These are phyloP conservation scores for Uronychia binucleata DNA, from an alignment of 73 alveolate genomes.

Conservation along the genomic window DNA sequence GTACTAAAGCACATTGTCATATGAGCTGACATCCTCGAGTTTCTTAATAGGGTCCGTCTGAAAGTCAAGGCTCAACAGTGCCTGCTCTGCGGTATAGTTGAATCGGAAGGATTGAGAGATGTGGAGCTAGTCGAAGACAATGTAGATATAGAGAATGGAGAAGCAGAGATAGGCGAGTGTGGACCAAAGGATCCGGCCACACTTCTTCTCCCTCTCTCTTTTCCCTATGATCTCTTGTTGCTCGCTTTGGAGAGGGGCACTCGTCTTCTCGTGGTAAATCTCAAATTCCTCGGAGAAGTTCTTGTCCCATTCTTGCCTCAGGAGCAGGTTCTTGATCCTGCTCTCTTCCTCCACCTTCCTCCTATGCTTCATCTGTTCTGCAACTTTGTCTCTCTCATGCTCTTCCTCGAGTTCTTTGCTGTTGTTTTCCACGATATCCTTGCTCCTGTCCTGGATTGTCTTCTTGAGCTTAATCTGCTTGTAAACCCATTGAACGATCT, in stretches of 20 bases:
- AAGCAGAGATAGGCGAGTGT: constrained; percentile 35
- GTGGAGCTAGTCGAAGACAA: constrained; percentile 32
- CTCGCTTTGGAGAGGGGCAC: constrained; percentile 45
- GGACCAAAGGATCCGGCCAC: constrained; percentile 55
- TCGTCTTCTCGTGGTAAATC: constrained; percentile 24
- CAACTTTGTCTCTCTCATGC: not conserved
- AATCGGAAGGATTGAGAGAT: not conserved
- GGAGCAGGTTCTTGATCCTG: not conserved
- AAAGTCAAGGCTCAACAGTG: not conserved
- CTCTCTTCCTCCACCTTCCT: not conserved
- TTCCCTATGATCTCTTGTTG: constrained; percentile 36
- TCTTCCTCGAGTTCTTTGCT: not conserved
- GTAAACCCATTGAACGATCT: not conserved
- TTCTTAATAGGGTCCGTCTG: not conserved
- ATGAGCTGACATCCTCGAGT: constrained; percentile 3
- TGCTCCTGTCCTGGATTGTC: not conserved
- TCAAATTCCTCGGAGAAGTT: constrained; percentile 2
- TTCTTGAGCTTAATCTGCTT: not conserved
- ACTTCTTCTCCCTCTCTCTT: constrained; percentile 46
- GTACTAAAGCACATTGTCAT: constrained; percentile 8
- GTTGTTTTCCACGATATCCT: not conserved
- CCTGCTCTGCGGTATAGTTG: constrained; percentile 1
- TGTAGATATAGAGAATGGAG: constrained; percentile 35
- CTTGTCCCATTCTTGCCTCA: not conserved
- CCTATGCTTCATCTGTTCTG: not conserved